Evolutionary conservation across 345 rosid genomes (phyloP).

Genomic region (Luvunga scandens): DNA sequence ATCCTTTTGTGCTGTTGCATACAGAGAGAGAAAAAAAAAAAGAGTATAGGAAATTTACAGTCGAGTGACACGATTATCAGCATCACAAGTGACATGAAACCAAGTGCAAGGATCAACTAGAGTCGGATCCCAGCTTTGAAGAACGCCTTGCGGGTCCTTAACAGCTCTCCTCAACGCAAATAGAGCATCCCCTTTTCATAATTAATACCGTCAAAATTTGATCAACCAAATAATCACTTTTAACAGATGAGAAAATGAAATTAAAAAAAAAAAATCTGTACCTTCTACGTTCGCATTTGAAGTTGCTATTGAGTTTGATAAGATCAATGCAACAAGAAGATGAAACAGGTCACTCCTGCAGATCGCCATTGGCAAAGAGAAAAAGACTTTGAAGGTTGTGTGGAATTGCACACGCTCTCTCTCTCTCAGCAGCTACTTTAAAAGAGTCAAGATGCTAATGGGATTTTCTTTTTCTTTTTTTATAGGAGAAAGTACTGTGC

Average conservation of each 20-base stretch:
- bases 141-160: conserved; percentile 63
- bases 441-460: conserved; percentile 7
- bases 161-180: conserved; percentile 61
- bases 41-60: conserved; percentile 34
- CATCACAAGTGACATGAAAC: conserved; percentile 74
- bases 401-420: neutral
- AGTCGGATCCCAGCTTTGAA: conserved; percentile 78
- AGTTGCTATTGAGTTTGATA: conserved; percentile 18
- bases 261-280: neutral
- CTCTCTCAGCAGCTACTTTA: neutral
- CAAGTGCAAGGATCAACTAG: conserved; percentile 79
- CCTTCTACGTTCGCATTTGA: conserved; percentile 55
- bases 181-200: conserved; percentile 61
- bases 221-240: neutral
- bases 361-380: conserved; percentile 27
- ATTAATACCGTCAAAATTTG: neutral
- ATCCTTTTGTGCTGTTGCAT: too few species aligned
- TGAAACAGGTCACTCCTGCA: conserved; percentile 9
- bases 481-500: neutral
- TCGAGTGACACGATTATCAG: conserved; percentile 58
- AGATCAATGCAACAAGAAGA: conserved; percentile 23
- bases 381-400: conserved; percentile 7
- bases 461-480: neutral
- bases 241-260: neutral
- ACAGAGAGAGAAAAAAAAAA: too few species aligned